Percentiles rank a stretch among this genome's conserved stretches.
Evolutionary conservation across 2,329 filamentous ascomycete genomes (phyloP).

Genomic region (Fusarium pseudonygamai): DNA sequence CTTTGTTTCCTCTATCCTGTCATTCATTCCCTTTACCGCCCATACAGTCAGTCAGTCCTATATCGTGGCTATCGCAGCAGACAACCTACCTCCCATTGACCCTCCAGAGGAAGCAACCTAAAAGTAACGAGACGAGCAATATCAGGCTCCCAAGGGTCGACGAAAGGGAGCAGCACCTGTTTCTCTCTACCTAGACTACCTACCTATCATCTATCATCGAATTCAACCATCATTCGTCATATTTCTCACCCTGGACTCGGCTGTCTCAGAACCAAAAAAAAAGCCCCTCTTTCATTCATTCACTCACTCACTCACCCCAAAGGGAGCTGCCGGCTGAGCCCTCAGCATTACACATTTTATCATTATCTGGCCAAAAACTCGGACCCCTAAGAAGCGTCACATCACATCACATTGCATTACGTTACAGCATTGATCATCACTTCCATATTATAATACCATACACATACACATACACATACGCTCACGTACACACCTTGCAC

Average conservation of each 20-base stretch:
- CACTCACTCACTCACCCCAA: conserved; percentile 1
- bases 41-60: background rate
- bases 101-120: background rate
- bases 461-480: background rate
- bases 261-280: conserved; percentile 29
- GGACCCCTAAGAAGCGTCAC: conserved; percentile 1
- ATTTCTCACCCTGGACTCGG: conserved; percentile 18
- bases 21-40: conserved; percentile 6
- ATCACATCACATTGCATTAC: conserved; percentile 25
- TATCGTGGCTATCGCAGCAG: background rate
- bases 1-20: conserved; percentile 18
- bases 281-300: conserved; percentile 11
- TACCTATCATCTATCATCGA: conserved; percentile 3
- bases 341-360: conserved; percentile 2
- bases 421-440: background rate
- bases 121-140: background rate
- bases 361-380: conserved; percentile 30
- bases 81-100: background rate
- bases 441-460: conserved; percentile 8
- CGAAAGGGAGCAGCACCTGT: conserved; percentile 20
- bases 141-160: background rate
- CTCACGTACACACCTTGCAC: background rate
- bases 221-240: conserved; percentile 20
- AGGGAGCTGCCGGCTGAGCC: conserved; percentile 9
- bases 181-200: conserved; percentile 24